Conservation (phyloP, 1,284 basidiomycete species). For the Papiliotrema nemorosa region DNA sequence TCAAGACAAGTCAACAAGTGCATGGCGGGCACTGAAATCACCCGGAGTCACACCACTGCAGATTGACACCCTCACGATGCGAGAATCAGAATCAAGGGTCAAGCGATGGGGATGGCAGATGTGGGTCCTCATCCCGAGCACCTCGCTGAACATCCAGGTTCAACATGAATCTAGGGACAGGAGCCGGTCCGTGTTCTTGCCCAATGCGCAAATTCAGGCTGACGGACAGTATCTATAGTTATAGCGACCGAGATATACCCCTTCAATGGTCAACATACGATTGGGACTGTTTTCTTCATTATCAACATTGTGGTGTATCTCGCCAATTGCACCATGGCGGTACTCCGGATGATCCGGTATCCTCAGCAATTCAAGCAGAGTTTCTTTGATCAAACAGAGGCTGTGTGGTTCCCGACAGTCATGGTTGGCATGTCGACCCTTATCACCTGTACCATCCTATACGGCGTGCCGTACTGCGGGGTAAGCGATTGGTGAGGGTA, state of each 20-base stretch:
- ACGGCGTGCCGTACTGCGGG: conserved; percentile 16
- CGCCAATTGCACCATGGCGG: conserved; percentile 14
- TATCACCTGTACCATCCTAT: conserved; percentile 17
- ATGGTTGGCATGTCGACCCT: conserved; percentile 21
- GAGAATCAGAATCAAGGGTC: neutral
- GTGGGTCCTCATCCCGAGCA: neutral
- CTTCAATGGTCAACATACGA: conserved; percentile 20
- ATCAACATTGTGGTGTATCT: conserved; percentile 14
- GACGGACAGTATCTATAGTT: conserved; percentile 8
- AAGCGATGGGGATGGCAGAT: conserved; percentile 13
- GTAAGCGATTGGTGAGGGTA: conserved; percentile 3
- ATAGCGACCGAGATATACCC: conserved; percentile 15
- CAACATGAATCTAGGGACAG: conserved; percentile 20
- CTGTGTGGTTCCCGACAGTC: conserved; percentile 17
- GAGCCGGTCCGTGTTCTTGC: conserved; percentile 5
- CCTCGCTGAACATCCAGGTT: conserved; percentile 9
- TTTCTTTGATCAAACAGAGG: conserved; percentile 25
- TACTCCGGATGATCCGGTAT: conserved; percentile 14
- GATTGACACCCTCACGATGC: no score
- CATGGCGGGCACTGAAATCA: no score
- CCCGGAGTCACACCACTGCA: no score
- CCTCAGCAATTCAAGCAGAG: conserved; percentile 16
- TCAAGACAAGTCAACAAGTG: no score
- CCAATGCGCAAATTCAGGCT: neutral
- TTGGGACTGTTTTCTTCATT: conserved; percentile 17